Conservation (phyloP, 1,139 yeast species). For the Kodamaea ohmeri region DNA sequence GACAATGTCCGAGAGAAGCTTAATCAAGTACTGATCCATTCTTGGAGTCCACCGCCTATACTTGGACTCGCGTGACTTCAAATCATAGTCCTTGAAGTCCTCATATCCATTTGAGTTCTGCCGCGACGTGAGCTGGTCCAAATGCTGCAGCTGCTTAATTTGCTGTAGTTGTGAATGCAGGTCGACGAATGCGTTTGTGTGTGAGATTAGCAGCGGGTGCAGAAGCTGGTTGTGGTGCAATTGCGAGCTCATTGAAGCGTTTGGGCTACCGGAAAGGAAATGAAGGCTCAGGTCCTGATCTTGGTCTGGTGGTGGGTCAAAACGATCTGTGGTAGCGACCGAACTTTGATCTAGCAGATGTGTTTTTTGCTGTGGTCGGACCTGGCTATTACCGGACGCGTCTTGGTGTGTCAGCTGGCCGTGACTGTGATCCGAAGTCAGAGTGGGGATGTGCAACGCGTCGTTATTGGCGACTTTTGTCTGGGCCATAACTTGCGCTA, state of each 20-base stretch:
- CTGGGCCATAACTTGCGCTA: conserved; percentile 1
- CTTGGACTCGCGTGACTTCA: conserved; percentile 39
- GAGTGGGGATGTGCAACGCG: conserved; percentile 1
- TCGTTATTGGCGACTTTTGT: conserved; percentile 1
- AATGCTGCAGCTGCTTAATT: conserved; percentile 2
- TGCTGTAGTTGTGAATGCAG: conserved; percentile 5
- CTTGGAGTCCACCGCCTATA: conserved; percentile 42
- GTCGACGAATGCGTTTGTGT: conserved; percentile 3
- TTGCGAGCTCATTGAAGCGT: conserved; percentile 2
- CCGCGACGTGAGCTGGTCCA: conserved; percentile 3
- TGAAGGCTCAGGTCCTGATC: conserved; percentile 2
- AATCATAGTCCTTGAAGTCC: conserved; percentile 28
- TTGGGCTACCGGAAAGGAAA: conserved; percentile 3
- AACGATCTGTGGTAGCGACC: not conserved
- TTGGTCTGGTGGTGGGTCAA: conserved; percentile 1
- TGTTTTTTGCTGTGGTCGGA: not conserved
- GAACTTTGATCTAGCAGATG: not conserved
- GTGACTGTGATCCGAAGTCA: not conserved
- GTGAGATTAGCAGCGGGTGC: conserved; percentile 2
- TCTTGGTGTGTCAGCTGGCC: not conserved
- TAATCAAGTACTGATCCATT: conserved; percentile 39
- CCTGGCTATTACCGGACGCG: not conserved
- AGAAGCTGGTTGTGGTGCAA: conserved; percentile 5
- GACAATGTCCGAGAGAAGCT: conserved; percentile 36
- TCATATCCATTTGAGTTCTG: conserved; percentile 7